Evolutionary conservation across 208 protist genomes (phyloP).

Genomic region (Trypanosoma scelopori): DNA sequence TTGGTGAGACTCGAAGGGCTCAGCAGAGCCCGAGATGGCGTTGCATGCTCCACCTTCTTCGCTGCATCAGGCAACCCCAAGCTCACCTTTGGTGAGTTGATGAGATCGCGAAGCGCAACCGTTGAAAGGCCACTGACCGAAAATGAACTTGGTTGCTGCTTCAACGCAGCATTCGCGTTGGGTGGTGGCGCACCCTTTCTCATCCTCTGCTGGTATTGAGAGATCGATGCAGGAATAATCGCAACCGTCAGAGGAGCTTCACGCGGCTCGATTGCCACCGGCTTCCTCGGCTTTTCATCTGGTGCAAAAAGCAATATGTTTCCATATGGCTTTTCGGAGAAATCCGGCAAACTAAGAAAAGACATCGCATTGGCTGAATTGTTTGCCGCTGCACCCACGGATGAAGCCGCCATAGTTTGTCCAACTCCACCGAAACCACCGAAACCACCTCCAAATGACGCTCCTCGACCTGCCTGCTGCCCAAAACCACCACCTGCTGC

Average conservation of each 20-base stretch:
- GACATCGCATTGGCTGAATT: slow-evolving; percentile 33
- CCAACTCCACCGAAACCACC: slow-evolving; percentile 17
- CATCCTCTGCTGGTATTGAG: slow-evolving; percentile 20
- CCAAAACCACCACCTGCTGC: slow-evolving; percentile 26
- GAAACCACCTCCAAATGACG: slow-evolving; percentile 42
- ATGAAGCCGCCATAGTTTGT: not conserved
- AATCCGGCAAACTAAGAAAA: slow-evolving; percentile 80
- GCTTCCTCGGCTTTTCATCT: slow-evolving; percentile 49
- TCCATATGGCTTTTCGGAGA: slow-evolving; percentile 72
- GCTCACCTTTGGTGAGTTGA: slow-evolving; percentile 42
- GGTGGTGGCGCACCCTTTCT: slow-evolving; percentile 7
- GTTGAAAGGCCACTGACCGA: slow-evolving; percentile 49
- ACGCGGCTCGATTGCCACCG: slow-evolving; percentile 4
- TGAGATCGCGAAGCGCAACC: slow-evolving; percentile 52
- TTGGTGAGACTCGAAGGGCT: not conserved
- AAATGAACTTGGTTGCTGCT: slow-evolving; percentile 47
- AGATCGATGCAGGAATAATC: slow-evolving; percentile 22
- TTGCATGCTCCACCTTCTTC: not conserved
- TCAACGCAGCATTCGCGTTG: slow-evolving; percentile 16
- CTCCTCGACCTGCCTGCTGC: slow-evolving; percentile 12
- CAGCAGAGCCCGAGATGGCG: not conserved
- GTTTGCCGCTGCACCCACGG: slow-evolving; percentile 21
- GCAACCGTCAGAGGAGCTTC: slow-evolving; percentile 6
- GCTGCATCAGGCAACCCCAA: slow-evolving; percentile 21
- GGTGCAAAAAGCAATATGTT: slow-evolving; percentile 72